Conservation (phyloP, 495 filamentous ascomycete genomes). For the Neurospora sp. region DNA sequence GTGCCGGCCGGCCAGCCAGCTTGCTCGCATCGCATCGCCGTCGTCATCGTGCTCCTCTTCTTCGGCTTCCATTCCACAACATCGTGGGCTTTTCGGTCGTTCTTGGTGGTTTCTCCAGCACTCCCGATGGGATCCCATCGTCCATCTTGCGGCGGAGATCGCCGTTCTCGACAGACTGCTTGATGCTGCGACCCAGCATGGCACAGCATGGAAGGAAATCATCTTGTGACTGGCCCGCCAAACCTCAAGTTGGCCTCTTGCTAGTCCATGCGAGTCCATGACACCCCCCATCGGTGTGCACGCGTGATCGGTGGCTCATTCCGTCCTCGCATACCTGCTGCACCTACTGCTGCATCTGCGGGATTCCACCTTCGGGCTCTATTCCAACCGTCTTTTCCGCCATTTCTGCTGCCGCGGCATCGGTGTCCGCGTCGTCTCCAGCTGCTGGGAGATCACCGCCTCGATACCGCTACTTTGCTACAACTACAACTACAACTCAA, state of each 20-base stretch:
- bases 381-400: background rate
- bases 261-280: background rate
- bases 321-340: constrained; percentile 4
- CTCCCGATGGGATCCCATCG: background rate
- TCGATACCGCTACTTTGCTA: constrained; percentile 12
- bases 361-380: background rate
- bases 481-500: constrained; percentile 8
- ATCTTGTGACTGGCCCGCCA: constrained; percentile 14
- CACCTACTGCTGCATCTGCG: constrained; percentile 2
- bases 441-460: background rate
- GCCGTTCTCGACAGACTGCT: constrained; percentile 2
- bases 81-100: background rate
- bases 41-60: constrained; percentile 2
- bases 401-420: constrained; percentile 13
- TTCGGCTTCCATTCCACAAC: background rate
- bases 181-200: constrained; percentile 4
- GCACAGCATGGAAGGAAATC: constrained; percentile 10
- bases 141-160: constrained; percentile 1
- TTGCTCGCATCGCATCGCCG: background rate
- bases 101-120: constrained; percentile 5
- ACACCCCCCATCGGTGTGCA: background rate
- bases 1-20: constrained; percentile 1
- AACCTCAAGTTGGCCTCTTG: constrained; percentile 8
- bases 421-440: background rate
- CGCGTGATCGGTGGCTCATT: constrained; percentile 7